Evolutionary conservation across 257 asterid species (phyloP).

Genomic region (Coffea canephora): DNA sequence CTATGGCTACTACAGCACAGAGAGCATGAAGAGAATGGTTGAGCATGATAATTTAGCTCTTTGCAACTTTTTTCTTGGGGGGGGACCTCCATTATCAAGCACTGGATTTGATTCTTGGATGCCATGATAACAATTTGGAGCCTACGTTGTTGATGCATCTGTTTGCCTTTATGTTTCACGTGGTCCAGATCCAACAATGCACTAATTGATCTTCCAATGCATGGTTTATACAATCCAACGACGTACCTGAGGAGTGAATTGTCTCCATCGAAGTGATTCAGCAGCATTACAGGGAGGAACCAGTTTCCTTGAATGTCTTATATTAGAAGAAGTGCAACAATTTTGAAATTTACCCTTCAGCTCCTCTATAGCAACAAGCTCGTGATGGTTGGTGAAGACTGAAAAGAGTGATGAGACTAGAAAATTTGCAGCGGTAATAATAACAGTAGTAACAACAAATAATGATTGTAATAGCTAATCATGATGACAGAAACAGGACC

Average conservation of each 20-base stretch:
- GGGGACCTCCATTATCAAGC: slow-evolving; percentile 48
- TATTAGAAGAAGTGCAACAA: neutral
- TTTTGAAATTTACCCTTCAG: neutral
- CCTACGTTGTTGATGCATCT: slow-evolving; percentile 27
- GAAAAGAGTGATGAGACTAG: neutral
- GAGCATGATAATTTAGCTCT: slow-evolving; percentile 26
- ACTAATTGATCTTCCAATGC: neutral
- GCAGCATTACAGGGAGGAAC: too few species aligned
- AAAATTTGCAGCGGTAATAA: neutral
- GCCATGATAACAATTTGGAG: slow-evolving; percentile 45
- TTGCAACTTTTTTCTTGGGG: slow-evolving; percentile 27
- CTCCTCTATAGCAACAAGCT: neutral
- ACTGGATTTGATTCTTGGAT: slow-evolving; percentile 31
- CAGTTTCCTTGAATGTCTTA: too few species aligned
- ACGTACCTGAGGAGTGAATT: neutral
- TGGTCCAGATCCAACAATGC: slow-evolving; percentile 7
- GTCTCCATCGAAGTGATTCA: neutral
- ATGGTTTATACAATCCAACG: neutral
- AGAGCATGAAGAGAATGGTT: slow-evolving; percentile 22
- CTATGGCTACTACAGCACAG: too few species aligned
- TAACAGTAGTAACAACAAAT: slow-evolving; percentile 1
- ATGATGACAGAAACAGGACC: neutral
- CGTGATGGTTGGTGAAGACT: neutral
- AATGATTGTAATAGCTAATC: neutral
- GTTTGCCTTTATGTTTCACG: slow-evolving; percentile 16